Conservation (phyloP, 352 stramenopile species). For the Phytophthora ramorum region DNA sequence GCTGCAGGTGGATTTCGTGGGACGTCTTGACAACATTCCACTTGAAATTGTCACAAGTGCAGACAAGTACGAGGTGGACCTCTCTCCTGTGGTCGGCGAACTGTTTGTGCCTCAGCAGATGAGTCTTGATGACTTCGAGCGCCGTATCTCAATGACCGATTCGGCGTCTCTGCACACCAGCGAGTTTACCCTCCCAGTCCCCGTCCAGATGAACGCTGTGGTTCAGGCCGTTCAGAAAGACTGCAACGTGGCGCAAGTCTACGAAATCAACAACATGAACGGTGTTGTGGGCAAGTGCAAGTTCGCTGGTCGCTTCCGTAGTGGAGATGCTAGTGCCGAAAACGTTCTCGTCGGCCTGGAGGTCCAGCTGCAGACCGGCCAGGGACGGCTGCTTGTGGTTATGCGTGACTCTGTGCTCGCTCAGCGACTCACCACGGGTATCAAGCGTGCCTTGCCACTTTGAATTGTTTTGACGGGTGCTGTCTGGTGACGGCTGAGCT, state of each 20-base stretch:
- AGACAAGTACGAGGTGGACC: constrained; percentile 61
- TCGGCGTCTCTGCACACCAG: constrained; percentile 62
- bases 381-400: constrained; percentile 70
- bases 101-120: constrained; percentile 76
- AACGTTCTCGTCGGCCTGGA: constrained; percentile 67
- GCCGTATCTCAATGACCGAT: constrained; percentile 67
- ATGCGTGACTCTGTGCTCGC: constrained; percentile 59
- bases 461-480: constrained; percentile 6
- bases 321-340: constrained; percentile 42
- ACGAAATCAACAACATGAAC: constrained; percentile 81
- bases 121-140: constrained; percentile 75
- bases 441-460: constrained; percentile 57
- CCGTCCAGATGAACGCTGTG: constrained; percentile 58
- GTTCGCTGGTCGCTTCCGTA: constrained; percentile 69
- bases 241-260: constrained; percentile 75
- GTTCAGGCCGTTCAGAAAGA: constrained; percentile 59
- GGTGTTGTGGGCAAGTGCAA: constrained; percentile 68
- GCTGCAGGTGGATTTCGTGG: constrained; percentile 86
- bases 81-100: constrained; percentile 69
- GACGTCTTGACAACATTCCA: constrained; percentile 69
- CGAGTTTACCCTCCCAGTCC: constrained; percentile 57
- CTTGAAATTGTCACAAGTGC: constrained; percentile 67
- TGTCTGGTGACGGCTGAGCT: background rate
- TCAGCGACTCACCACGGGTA: constrained; percentile 53
- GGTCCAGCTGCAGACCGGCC: constrained; percentile 68